Conservation (phyloP, 768 basidiomycete species). For the Russula dissimulans region DNA sequence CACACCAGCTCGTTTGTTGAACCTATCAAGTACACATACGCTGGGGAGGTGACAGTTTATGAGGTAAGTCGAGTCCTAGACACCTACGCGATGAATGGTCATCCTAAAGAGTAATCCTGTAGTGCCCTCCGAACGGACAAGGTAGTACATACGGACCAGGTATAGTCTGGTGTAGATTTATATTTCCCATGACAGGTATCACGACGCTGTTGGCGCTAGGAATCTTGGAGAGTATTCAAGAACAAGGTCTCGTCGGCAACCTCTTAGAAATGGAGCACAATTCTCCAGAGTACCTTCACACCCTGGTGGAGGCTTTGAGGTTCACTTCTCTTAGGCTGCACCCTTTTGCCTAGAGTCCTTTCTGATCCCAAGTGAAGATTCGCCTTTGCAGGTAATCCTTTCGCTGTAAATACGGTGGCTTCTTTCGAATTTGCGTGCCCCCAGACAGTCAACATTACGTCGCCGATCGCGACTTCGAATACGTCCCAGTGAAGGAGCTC, state of each 20-base stretch:
- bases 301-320: slow-evolving; percentile 79
- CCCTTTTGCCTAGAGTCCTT: not conserved
- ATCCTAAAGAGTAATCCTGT: not conserved
- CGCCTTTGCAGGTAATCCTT: slow-evolving; percentile 58
- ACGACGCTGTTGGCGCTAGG: slow-evolving; percentile 90
- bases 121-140: slow-evolving; percentile 95
- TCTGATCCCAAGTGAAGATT: slow-evolving; percentile 24
- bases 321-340: slow-evolving; percentile 25
- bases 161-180: not conserved
- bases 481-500: slow-evolving; percentile 73
- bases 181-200: slow-evolving; percentile 41
- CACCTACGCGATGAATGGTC: not conserved
- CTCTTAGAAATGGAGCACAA: slow-evolving; percentile 83
- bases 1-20: slow-evolving; percentile 75
- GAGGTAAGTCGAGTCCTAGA: slow-evolving; percentile 48
- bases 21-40: slow-evolving; percentile 88
- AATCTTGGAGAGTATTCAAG: slow-evolving; percentile 81
- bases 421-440: not conserved
- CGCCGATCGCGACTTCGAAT: slow-evolving; percentile 74
- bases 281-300: slow-evolving; percentile 81
- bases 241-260: slow-evolving; percentile 56
- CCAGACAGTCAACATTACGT: slow-evolving; percentile 84
- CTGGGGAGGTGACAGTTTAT: slow-evolving; percentile 76
- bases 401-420: not conserved
- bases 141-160: slow-evolving; percentile 77